phyloP scores from a whole-genome alignment of 2,329 filamentous ascomycete genomes.

The Daldinia sp. region DNA sequence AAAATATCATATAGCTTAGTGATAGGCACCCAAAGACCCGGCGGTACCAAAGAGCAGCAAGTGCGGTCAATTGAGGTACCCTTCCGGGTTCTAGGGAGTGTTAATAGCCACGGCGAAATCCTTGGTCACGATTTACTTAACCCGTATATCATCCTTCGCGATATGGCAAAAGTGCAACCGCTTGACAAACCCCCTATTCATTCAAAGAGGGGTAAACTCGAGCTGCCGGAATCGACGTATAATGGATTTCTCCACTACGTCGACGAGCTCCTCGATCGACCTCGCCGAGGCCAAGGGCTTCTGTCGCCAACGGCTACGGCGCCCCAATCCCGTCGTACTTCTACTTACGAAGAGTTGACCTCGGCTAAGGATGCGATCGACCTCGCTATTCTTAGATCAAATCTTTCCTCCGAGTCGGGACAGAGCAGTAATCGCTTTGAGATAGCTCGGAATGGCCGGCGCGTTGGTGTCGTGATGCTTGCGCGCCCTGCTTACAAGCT shows the following conservation, averaged over 20 bases:
- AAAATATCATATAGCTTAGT: constrained; percentile 92
- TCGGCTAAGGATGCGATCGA: constrained; percentile 88
- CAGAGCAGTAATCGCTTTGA: constrained; percentile 93
- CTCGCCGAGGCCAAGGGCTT: constrained; percentile 66
- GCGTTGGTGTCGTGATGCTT: constrained; percentile 90
- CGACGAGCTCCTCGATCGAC: constrained; percentile 73
- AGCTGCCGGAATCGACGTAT: constrained; percentile 52
- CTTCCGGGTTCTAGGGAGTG: constrained; percentile 91
- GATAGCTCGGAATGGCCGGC: constrained; percentile 88
- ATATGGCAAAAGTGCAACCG: constrained; percentile 75
- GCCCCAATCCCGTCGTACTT: constrained; percentile 63
- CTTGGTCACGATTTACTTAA: constrained; percentile 94
- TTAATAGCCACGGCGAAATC: constrained; percentile 87
- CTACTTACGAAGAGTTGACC: constrained; percentile 62
- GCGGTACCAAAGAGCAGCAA: constrained; percentile 79
- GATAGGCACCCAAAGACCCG: constrained; percentile 88
- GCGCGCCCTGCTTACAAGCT: constrained; percentile 88
- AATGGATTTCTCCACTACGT: constrained; percentile 80
- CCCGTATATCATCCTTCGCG: constrained; percentile 87
- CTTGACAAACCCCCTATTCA: constrained; percentile 50
- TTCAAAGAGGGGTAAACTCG: constrained; percentile 42
- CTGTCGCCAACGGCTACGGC: constrained; percentile 75
- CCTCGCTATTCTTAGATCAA: constrained; percentile 86
- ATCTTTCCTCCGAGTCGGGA: constrained; percentile 70
- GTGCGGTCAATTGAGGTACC: constrained; percentile 92